Percentiles rank a stretch among this genome's conserved stretches.
These are phyloP conservation scores for Cichorium intybus DNA, from an alignment of 140 eudicot genomes.

Conservation along the genomic window DNA sequence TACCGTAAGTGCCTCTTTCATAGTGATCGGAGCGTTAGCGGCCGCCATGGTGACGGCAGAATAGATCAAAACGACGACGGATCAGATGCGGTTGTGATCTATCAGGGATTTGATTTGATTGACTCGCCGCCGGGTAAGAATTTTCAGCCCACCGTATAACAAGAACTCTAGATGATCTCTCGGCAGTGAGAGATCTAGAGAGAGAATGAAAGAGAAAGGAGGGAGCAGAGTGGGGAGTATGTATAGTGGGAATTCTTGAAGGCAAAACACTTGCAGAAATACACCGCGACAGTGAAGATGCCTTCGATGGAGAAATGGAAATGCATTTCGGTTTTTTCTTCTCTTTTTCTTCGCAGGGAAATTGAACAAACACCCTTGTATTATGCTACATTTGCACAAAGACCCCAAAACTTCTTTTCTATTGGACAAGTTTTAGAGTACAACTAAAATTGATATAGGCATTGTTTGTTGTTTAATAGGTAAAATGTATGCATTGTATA, in stretches of 20 bases:
- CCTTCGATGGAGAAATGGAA: slow-evolving; percentile 8
- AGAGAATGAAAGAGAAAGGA: not conserved
- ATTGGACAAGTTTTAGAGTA: too few relatives aligned
- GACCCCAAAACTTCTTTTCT: not conserved
- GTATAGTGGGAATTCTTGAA: slow-evolving; percentile 5
- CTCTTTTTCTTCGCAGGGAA: not conserved
- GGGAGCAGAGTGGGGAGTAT: not conserved
- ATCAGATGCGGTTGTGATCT: slow-evolving; percentile 37
- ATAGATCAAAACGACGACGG: slow-evolving; percentile 34
- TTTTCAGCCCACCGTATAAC: not conserved
- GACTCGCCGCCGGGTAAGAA: slow-evolving; percentile 11
- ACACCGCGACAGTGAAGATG: slow-evolving; percentile 11
- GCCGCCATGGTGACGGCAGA: slow-evolving; percentile 83
- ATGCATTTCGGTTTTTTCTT: not conserved
- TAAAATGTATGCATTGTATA: too few relatives aligned
- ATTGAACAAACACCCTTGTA: not conserved
- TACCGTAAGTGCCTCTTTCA: slow-evolving; percentile 97
- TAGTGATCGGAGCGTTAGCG: slow-evolving; percentile 94
- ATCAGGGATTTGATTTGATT: slow-evolving; percentile 27
- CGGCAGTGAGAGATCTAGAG: slow-evolving; percentile 8
- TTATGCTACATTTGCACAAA: not conserved
- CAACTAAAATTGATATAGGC: not conserved
- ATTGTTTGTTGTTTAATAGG: too few relatives aligned
- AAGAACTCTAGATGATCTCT: not conserved
- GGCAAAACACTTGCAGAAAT: slow-evolving; percentile 3